These are phyloP conservation scores for Kitagawia praeruptora DNA, from an alignment of 129 eudicot genomes.

Conservation along the genomic window DNA sequence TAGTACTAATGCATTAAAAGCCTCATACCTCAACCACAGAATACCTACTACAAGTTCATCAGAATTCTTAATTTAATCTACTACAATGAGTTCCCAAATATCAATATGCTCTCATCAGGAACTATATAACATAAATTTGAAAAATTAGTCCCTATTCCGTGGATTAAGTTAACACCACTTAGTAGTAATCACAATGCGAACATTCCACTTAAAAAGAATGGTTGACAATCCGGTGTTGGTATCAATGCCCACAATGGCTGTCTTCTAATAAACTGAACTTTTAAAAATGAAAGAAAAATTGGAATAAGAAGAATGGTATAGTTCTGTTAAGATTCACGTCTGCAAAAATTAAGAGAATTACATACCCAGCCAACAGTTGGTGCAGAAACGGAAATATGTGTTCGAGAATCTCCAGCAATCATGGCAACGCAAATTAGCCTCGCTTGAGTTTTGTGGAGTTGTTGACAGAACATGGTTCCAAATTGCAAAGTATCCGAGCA, in stretches of 20 bases:
- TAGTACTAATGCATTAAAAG: not conserved
- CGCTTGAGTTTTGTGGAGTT: slow-evolving; percentile 23
- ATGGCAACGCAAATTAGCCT: slow-evolving; percentile 56
- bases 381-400: slow-evolving; percentile 47
- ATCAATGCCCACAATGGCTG: not conserved
- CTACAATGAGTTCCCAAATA: not conserved
- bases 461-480: slow-evolving; percentile 53
- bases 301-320: not conserved
- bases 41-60: not conserved
- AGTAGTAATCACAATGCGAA: not conserved
- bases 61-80: not conserved
- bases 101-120: not conserved
- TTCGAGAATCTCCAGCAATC: slow-evolving; percentile 81
- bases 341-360: slow-evolving; percentile 14
- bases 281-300: not conserved
- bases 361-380: slow-evolving; percentile 86
- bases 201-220: not conserved
- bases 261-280: not conserved
- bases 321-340: not conserved
- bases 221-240: not conserved
- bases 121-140: not conserved
- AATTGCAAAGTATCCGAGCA: slow-evolving; percentile 69
- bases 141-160: not conserved
- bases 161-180: not conserved
- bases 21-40: not conserved